Evolutionary conservation across 805 yeast genomes (phyloP).

Genomic region (Kazachstania viticola): DNA sequence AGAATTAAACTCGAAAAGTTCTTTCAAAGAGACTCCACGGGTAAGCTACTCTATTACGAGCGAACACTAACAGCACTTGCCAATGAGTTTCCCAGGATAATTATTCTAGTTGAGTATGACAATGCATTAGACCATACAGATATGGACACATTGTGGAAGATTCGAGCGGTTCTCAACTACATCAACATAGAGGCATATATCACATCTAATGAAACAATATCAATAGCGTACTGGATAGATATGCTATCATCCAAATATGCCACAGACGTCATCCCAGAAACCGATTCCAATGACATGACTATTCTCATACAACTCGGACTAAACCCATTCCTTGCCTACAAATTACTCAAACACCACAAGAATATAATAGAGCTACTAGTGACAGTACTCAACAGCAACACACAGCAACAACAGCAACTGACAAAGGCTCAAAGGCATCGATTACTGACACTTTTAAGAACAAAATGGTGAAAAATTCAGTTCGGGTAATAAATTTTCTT

Average conservation of each 20-base stretch:
- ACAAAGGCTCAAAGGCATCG: too few relatives aligned
- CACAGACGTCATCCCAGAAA: too few relatives aligned
- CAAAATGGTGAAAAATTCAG: too few relatives aligned
- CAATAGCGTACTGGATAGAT: neutral
- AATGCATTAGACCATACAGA: conserved; percentile 6
- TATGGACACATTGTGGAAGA: conserved; percentile 17
- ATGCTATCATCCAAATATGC: neutral
- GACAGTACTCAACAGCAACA: too few relatives aligned
- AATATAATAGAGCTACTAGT: too few relatives aligned
- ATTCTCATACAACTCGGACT: too few relatives aligned
- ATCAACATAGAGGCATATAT: conserved; percentile 5
- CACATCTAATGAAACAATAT: neutral
- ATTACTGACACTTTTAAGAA: too few relatives aligned
- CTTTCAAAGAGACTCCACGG: conserved; percentile 8
- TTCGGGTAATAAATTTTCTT: too few relatives aligned
- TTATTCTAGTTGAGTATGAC: conserved; percentile 11
- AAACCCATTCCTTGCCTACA: too few relatives aligned
- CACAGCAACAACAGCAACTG: too few relatives aligned
- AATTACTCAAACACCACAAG: too few relatives aligned
- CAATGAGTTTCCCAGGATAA: conserved; percentile 9
- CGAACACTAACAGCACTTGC: conserved; percentile 3
- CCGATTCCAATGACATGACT: too few relatives aligned
- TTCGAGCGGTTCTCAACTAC: conserved; percentile 2
- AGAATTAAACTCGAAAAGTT: conserved; percentile 11
- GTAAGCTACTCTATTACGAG: conserved; percentile 9